Evolutionary conservation across 2,329 filamentous ascomycete genomes (phyloP).

Genomic region (Cryphonectria japonica): DNA sequence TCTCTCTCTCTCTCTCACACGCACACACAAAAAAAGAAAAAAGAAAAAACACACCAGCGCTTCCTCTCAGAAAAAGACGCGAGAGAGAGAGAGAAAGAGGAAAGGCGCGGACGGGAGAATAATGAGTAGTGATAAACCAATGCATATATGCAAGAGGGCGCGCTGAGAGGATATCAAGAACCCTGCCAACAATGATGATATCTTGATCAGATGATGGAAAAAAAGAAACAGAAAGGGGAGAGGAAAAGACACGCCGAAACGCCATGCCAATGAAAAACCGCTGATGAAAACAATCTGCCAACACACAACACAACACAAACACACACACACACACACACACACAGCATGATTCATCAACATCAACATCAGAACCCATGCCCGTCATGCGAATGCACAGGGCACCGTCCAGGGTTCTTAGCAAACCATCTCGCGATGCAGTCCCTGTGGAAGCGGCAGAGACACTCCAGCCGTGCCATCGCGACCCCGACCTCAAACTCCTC

Average conservation of each 20-base stretch:
- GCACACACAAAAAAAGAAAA: not conserved
- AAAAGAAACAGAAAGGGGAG: not conserved
- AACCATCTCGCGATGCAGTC: slow-evolving; percentile 67
- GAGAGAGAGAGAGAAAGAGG: not conserved
- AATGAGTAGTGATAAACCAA: not conserved
- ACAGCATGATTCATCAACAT: not conserved
- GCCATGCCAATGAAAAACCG: slow-evolving; percentile 19
- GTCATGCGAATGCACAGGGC: slow-evolving; percentile 69
- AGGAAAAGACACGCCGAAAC: slow-evolving; percentile 6
- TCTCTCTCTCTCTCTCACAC: not conserved
- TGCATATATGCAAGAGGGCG: not conserved
- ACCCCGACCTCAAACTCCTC: slow-evolving; percentile 67
- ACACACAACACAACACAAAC: not conserved
- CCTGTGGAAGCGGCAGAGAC: slow-evolving; percentile 67
- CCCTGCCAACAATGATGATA: slow-evolving; percentile 1
- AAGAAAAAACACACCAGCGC: not conserved
- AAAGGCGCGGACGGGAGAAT: not conserved
- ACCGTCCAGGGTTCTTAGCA: slow-evolving; percentile 62
- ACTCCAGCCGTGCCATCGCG: slow-evolving; percentile 68
- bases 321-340: too few relatives aligned
- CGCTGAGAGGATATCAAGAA: not conserved
- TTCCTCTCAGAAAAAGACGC: not conserved
- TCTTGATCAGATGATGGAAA: not conserved
- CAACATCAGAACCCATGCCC: slow-evolving; percentile 54
- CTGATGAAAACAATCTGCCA: not conserved